phyloP scores from a whole-genome alignment of 495 filamentous ascomycete genomes.

The Annulohypoxylon stygium region DNA sequence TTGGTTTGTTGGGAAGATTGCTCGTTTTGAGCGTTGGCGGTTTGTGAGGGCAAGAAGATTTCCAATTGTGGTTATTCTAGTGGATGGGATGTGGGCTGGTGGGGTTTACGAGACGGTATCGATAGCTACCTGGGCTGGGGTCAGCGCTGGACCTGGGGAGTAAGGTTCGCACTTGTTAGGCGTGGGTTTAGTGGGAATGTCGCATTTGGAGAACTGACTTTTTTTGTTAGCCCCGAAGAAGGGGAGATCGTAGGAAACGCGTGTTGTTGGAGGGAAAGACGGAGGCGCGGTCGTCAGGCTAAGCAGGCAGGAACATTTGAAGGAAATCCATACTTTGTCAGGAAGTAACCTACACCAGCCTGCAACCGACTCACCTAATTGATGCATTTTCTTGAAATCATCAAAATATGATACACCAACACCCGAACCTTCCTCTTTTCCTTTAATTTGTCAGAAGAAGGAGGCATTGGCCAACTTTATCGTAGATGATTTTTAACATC shows the following conservation, averaged over 20 bases:
- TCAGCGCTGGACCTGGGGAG: slow-evolving; percentile 7
- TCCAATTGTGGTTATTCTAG: slow-evolving; percentile 29
- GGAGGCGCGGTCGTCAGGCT: slow-evolving; percentile 38
- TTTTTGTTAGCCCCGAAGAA: slow-evolving; percentile 36
- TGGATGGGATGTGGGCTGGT: slow-evolving; percentile 20
- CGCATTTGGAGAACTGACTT: slow-evolving; percentile 35
- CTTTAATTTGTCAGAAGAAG: slow-evolving; percentile 17
- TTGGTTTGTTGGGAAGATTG: neutral
- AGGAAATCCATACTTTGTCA: neutral
- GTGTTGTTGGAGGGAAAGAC: slow-evolving; percentile 39
- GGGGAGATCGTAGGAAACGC: slow-evolving; percentile 36
- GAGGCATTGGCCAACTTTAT: slow-evolving; percentile 6
- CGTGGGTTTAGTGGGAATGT: slow-evolving; percentile 33
- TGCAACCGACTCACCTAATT: slow-evolving; percentile 3
- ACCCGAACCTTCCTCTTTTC: slow-evolving; percentile 17
- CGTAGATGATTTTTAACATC: neutral
- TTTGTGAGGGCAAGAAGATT: slow-evolving; percentile 15
- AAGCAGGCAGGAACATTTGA: neutral
- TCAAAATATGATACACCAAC: slow-evolving; percentile 5
- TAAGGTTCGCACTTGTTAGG: neutral
- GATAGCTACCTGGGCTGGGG: slow-evolving; percentile 8
- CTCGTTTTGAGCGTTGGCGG: neutral
- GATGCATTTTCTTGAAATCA: slow-evolving; percentile 13
- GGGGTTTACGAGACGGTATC: slow-evolving; percentile 28
- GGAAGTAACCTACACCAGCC: neutral